Evolutionary conservation across 2,329 filamentous ascomycete genomes (phyloP).

Genomic region (Xylariomycetidae sp.): DNA sequence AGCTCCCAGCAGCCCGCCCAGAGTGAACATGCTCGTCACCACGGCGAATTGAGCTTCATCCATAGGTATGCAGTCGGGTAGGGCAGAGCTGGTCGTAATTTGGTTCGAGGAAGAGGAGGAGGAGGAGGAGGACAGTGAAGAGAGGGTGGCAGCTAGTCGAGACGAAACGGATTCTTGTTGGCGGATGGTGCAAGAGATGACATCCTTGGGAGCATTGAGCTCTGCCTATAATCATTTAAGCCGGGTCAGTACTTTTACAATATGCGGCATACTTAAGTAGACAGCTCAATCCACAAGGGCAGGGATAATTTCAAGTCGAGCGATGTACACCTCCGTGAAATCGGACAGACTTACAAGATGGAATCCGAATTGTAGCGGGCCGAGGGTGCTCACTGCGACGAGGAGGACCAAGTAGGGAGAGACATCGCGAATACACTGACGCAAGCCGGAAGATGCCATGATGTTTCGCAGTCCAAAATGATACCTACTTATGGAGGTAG

Average conservation of each 20-base stretch:
- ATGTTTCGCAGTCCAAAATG: not conserved
- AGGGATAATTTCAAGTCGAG: not conserved
- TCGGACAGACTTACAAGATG: slow-evolving; percentile 62
- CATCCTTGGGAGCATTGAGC: slow-evolving; percentile 90
- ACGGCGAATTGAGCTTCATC: slow-evolving; percentile 73
- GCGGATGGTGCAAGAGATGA: slow-evolving; percentile 74
- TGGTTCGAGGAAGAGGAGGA: slow-evolving; percentile 13
- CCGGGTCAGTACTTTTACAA: too few relatives aligned
- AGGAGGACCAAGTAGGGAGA: slow-evolving; percentile 76
- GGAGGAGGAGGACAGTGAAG: slow-evolving; percentile 22
- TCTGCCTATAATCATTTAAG: slow-evolving; percentile 62
- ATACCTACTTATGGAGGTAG: not conserved
- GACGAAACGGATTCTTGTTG: slow-evolving; percentile 45
- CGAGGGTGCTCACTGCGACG: slow-evolving; percentile 72
- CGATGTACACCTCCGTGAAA: slow-evolving; percentile 7
- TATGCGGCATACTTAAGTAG: too few relatives aligned
- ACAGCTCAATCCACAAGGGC: too few relatives aligned
- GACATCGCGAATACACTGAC: slow-evolving; percentile 41
- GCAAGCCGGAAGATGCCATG: slow-evolving; percentile 21
- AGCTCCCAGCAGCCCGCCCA: slow-evolving; percentile 83
- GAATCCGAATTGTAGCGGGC: slow-evolving; percentile 90
- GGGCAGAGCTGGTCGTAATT: slow-evolving; percentile 26
- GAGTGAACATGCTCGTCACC: slow-evolving; percentile 84
- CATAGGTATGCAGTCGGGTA: slow-evolving; percentile 86
- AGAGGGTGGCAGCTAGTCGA: slow-evolving; percentile 21